Base-by-base conservation (phyloP, 768 basidiomycete genomes). In the Phlegmacium glaucopus region DNA sequence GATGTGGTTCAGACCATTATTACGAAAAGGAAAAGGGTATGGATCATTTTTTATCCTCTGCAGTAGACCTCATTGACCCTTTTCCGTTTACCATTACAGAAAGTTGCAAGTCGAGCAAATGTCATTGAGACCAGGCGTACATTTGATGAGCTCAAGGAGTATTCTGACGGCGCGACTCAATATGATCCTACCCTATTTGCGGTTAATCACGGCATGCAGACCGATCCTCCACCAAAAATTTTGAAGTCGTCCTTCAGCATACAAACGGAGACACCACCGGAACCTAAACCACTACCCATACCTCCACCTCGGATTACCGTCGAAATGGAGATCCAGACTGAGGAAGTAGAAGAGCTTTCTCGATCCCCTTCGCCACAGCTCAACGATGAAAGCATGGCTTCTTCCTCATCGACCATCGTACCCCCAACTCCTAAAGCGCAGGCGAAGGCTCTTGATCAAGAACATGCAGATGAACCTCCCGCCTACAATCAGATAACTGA, bases 1-100 rank as follows among this genome's bases (percentile, higher is more conserved):
- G 66, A 89, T 58, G 80, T 87, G 34, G 80, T 88, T 49, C 85
- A 94, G 65, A 93, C 91, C 3, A 93, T 94, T 54, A 92, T 94
- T 55, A 93, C 90, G 1, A 72, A 89, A 49, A 87, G 82, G 59
- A 89, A 86, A 66, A 74, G 86, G 72, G 85, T 85, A 58, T 18
- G 70, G 59, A 4, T 39, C 17, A 9, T 51, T 38, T 35, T 50
- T 56, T n/a, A 34, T 29, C 57, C 38, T 41, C 17, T 47, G 32
- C 26, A 7, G 28, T 41, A 10, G 32, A 22, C 49, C 43, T 45
- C 45, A n/a, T 39, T 47, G 17, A 55, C 51, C 4, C 38, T 40
- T 40, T 38, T 50, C 13, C 39, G 13, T 51, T 45, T 32, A 22
- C 17, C 44, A 9, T 15, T 40, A 60, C 42, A 89, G 87, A 88